Conservation (phyloP, 169 alveolate genomes). For the Fabrea salina region DNA sequence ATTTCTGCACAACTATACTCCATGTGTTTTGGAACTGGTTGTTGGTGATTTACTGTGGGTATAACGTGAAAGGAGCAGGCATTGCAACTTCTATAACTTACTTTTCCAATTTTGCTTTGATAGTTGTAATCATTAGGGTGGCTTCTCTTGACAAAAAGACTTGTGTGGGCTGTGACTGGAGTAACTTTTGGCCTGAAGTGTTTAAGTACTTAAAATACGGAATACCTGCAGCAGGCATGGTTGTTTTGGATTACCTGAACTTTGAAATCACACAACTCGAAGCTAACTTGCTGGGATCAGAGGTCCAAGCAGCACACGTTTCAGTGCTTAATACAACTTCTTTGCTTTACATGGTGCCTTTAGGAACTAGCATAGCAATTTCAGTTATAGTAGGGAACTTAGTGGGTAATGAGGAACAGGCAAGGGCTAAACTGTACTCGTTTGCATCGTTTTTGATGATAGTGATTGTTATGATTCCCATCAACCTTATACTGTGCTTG, state of each 20-base stretch:
- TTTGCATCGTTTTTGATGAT: neutral
- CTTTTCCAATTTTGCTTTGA: neutral
- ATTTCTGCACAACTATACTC: neutral
- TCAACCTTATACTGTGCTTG: neutral
- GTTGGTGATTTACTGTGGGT: neutral
- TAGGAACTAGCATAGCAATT: neutral
- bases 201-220: neutral
- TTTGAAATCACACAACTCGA: conserved; percentile 6
- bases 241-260: neutral
- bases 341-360: conserved; percentile 4
- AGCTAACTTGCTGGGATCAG: neutral
- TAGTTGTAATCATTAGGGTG: neutral
- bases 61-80: neutral
- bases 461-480: neutral
- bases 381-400: neutral
- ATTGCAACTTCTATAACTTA: conserved; percentile 17
- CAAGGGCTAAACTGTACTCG: neutral
- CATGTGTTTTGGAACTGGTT: conserved; percentile 11
- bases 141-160: neutral
- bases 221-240: neutral
- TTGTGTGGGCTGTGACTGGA: neutral
- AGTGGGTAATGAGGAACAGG: neutral
- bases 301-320: neutral
- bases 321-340: neutral
- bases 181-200: neutral